Conservation (phyloP, 148 eudicot species). For the Polygonum aviculare region DNA sequence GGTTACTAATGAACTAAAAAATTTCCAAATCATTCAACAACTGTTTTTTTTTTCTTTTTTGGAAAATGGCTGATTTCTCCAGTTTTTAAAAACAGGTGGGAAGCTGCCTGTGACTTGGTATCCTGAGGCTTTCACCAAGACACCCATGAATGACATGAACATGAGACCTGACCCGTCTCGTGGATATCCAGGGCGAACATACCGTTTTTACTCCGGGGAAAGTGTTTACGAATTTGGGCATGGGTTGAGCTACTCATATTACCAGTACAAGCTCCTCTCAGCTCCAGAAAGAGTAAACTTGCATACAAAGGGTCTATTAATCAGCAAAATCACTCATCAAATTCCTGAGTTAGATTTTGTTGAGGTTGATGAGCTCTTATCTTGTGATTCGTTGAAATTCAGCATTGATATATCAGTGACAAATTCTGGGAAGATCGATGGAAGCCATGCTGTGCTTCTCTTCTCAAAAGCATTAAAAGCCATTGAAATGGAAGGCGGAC, state of each 20-base stretch:
- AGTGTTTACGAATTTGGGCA: conserved; percentile 64
- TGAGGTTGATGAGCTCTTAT: conserved; percentile 39
- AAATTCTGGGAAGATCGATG: conserved; percentile 58
- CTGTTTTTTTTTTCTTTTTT: background rate
- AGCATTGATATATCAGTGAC: conserved; percentile 37
- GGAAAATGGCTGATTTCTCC: background rate
- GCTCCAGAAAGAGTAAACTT: conserved; percentile 27
- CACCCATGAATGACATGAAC: conserved; percentile 87
- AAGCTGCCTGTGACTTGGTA: conserved; percentile 92
- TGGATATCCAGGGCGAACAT: conserved; percentile 84
- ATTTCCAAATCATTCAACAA: background rate
- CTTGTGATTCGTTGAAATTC: conserved; percentile 56
- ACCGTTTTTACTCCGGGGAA: conserved; percentile 77
- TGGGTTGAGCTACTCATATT: conserved; percentile 71
- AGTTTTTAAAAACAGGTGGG: conserved; percentile 50
- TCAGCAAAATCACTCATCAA: conserved; percentile 16
- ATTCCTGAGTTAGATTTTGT: conserved; percentile 17
- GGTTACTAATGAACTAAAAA: background rate
- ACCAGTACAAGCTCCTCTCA: conserved; percentile 53
- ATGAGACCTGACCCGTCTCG: conserved; percentile 81
- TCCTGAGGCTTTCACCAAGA: conserved; percentile 71
- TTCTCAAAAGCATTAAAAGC: conserved; percentile 32
- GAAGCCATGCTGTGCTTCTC: conserved; percentile 62
- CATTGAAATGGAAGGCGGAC: conserved; percentile 39
- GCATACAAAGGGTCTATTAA: background rate